These are phyloP conservation scores for Insectozyma bohioensis DNA, from an alignment of 1,139 yeast genomes.

Conservation along the genomic window DNA sequence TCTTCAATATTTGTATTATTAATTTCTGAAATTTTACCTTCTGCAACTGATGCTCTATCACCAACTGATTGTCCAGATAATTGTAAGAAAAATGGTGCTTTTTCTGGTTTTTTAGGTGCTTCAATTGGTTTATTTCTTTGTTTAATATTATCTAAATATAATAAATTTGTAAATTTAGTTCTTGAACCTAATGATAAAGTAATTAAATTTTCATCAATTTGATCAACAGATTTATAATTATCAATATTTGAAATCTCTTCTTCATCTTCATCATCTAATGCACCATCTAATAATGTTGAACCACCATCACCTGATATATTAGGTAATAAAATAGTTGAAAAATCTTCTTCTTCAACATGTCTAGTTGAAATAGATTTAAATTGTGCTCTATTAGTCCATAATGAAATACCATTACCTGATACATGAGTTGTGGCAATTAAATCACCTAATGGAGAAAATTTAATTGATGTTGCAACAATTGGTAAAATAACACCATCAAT, in stretches of 20 bases:
- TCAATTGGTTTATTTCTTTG: constrained; percentile 88
- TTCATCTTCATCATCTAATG: constrained; percentile 37
- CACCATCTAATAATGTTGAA: constrained; percentile 74
- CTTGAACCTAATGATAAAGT: constrained; percentile 81
- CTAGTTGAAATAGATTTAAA: constrained; percentile 74
- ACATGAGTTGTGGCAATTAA: constrained; percentile 93
- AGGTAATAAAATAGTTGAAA: constrained; percentile 61
- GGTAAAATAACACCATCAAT: constrained; percentile 86
- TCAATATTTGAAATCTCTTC: constrained; percentile 19
- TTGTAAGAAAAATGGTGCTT: constrained; percentile 78
- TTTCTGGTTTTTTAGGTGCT: constrained; percentile 82
- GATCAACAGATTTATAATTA: constrained; percentile 52
- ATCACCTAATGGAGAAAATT: constrained; percentile 87
- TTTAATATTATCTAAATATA: constrained; percentile 81
- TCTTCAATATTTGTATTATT: constrained; percentile 10
- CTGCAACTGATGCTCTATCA: constrained; percentile 65
- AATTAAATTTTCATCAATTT: constrained; percentile 59
- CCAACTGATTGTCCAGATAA: constrained; percentile 66
- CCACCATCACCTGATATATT: constrained; percentile 87
- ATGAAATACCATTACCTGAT: constrained; percentile 80
- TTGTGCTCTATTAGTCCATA: constrained; percentile 93
- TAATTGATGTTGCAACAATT: constrained; percentile 74
- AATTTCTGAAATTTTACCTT: constrained; percentile 31
- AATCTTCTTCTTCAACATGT: constrained; percentile 68
- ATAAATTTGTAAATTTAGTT: constrained; percentile 71